These are phyloP conservation scores for Penicillium bialowiezense DNA, from an alignment of 495 filamentous ascomycete genomes.

Conservation along the genomic window DNA sequence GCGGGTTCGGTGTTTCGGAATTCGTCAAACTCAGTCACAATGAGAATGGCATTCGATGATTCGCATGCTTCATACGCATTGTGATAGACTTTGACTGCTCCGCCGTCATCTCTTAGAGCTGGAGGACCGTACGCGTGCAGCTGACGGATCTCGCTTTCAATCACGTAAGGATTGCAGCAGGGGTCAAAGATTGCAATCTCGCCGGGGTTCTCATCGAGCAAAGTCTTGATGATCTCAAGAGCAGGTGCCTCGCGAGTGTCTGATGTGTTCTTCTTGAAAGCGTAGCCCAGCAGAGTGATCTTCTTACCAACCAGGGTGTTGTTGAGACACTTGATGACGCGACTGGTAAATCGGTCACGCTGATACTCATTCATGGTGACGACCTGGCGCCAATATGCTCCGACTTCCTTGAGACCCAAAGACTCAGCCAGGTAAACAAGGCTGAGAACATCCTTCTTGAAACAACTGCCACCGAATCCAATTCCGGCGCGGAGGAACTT, in stretches of 20 bases:
- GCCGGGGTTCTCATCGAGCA: slow-evolving; percentile 56
- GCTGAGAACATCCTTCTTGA: slow-evolving; percentile 77
- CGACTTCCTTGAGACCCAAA: slow-evolving; percentile 64
- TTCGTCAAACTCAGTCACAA: slow-evolving; percentile 32
- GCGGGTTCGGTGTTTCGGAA: slow-evolving; percentile 12
- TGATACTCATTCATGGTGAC: slow-evolving; percentile 75
- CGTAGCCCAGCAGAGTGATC: slow-evolving; percentile 67
- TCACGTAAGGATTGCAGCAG: slow-evolving; percentile 45
- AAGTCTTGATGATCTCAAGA: slow-evolving; percentile 59
- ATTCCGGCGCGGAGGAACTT: slow-evolving; percentile 68
- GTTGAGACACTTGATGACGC: slow-evolving; percentile 62
- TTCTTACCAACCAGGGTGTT: slow-evolving; percentile 67
- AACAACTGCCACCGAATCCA: slow-evolving; percentile 72
- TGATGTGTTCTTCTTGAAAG: slow-evolving; percentile 76
- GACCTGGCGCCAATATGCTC: slow-evolving; percentile 68
- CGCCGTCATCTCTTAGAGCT: slow-evolving; percentile 6
- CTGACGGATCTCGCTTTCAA: slow-evolving; percentile 29
- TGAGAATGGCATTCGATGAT: slow-evolving; percentile 28
- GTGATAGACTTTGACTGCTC: slow-evolving; percentile 25
- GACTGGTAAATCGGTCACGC: slow-evolving; percentile 54
- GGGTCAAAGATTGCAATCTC: slow-evolving; percentile 71
- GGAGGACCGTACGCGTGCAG: slow-evolving; percentile 5
- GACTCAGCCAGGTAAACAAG: slow-evolving; percentile 70
- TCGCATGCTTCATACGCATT: slow-evolving; percentile 37
- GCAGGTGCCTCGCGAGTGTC: slow-evolving; percentile 71